These are phyloP conservation scores for Xylaria sp. DNA, from an alignment of 2,329 filamentous ascomycete genomes.

Conservation along the genomic window DNA sequence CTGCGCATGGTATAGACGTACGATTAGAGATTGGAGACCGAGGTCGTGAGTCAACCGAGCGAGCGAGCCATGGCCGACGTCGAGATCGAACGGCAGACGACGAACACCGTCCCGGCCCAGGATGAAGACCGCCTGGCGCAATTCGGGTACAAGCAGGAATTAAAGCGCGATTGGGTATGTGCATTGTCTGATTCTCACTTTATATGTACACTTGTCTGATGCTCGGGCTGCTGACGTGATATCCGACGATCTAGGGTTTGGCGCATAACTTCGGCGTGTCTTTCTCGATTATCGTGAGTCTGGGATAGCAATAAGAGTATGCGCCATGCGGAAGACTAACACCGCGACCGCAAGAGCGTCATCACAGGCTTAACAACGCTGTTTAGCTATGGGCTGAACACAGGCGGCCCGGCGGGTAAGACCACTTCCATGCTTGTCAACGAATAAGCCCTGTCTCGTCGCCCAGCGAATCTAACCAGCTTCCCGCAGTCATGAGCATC, in stretches of 20 bases:
- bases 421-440: background rate
- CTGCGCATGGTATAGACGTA: conserved; percentile 1
- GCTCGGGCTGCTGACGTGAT: background rate
- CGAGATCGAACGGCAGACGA: conserved; percentile 43
- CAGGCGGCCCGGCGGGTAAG: conserved; percentile 60
- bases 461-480: background rate
- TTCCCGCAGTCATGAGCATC: conserved; percentile 47
- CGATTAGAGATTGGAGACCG: background rate
- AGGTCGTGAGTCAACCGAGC: background rate
- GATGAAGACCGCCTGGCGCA: conserved; percentile 65
- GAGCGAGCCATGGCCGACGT: conserved; percentile 30
- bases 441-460: background rate
- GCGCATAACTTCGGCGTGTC: conserved; percentile 71
- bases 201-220: background rate
- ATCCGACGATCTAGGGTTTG: conserved; percentile 50
- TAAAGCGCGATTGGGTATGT: conserved; percentile 64
- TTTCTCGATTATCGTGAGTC: conserved; percentile 68
- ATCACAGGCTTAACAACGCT: conserved; percentile 70
- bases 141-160: conserved; percentile 70
- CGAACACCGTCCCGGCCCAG: conserved; percentile 46
- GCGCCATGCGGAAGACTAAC: conserved; percentile 6
- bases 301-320: background rate
- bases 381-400: conserved; percentile 66
- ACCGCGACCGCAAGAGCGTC: conserved; percentile 58
- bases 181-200: background rate